Evolutionary conservation across 2,329 filamentous ascomycete genomes (phyloP).

Genomic region (Coniosporium tulheliwenetii): DNA sequence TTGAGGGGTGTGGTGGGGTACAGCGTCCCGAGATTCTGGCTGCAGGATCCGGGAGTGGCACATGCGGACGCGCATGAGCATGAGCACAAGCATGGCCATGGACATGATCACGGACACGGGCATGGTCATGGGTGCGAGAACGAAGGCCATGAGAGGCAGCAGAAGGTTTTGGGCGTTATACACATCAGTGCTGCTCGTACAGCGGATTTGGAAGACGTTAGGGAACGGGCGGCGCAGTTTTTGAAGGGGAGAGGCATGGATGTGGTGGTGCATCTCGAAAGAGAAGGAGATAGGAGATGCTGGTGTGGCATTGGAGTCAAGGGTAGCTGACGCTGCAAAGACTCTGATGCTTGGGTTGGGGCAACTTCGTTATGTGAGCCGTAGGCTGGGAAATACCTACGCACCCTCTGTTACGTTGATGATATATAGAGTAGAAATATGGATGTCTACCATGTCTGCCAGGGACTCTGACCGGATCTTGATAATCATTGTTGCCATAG

Average conservation of each 20-base stretch:
- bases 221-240: conserved; percentile 59
- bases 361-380: too few species aligned
- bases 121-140: conserved; percentile 8
- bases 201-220: conserved; percentile 67
- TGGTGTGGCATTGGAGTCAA: conserved; percentile 40
- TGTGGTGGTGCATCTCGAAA: conserved; percentile 74
- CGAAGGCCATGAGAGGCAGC: conserved; percentile 3
- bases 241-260: conserved; percentile 59
- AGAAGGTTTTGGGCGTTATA: conserved; percentile 62
- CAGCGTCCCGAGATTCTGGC: conserved; percentile 80
- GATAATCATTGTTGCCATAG: too few species aligned
- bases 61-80: conserved; percentile 11
- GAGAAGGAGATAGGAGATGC: conserved; percentile 56
- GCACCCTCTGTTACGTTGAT: too few species aligned
- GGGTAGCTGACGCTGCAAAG: too few species aligned
- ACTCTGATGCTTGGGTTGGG: too few species aligned
- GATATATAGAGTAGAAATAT: too few species aligned
- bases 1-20: conserved; percentile 77
- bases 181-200: conserved; percentile 64
- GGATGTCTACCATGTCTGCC: too few species aligned
- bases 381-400: too few species aligned
- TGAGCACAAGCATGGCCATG: conserved; percentile 11
- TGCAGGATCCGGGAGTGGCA: conserved; percentile 47
- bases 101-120: conserved; percentile 13
- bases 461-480: too few species aligned